Evolutionary conservation across 2,329 filamentous ascomycete species (phyloP), one percentile per base, ranked within the genome.

Genomic region (Aspergillus sp.): DNA sequence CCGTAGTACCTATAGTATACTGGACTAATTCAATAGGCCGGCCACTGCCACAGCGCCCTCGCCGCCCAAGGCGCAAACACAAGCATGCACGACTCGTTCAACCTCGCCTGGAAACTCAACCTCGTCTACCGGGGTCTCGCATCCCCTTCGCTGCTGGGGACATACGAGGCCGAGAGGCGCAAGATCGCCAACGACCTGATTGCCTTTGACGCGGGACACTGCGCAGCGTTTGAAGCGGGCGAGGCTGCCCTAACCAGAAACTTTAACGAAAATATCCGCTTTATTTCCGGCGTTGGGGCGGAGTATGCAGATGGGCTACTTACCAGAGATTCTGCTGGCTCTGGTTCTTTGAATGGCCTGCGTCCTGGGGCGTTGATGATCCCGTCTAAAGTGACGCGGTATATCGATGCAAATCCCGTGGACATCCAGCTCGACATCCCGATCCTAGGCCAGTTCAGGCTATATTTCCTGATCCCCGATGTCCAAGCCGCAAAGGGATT

Each of bases 361-460:
- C 73, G 66, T 25, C 73, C 77, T 0, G 78, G 78, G 0, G 65
- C 69, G 6, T 68, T 85, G 21, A 78, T 90, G 25, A 82, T 86
- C 3, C 89, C 89, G 2, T 87, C 87, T 41, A 89, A 85, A 72
- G 88, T 88, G 17, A 89, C 87, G 0, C 83, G 90, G 27, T 91
- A 88, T 68, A 83, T 91, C 52, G 90, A 93, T 72, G 87, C 89
- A 3, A 93, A 92, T 66, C 89, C 89, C 0, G 85, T 93, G 43
- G 87, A 92, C 64, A 77, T 92, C 27, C 88, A 93, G 69, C 84
- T 91, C 6, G 90, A 92, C 67, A 90, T 92, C 45, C 90, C 90
- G 1, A 84, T 91, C 73, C 78, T 92, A 6, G 87, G 89, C 25
- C 90, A 93, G 68, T 93, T 92, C 77, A 83, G 88, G 49, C 83